phyloP scores from a whole-genome alignment of 2,329 filamentous ascomycete species.

The Ophioceras dolichostomum region DNA sequence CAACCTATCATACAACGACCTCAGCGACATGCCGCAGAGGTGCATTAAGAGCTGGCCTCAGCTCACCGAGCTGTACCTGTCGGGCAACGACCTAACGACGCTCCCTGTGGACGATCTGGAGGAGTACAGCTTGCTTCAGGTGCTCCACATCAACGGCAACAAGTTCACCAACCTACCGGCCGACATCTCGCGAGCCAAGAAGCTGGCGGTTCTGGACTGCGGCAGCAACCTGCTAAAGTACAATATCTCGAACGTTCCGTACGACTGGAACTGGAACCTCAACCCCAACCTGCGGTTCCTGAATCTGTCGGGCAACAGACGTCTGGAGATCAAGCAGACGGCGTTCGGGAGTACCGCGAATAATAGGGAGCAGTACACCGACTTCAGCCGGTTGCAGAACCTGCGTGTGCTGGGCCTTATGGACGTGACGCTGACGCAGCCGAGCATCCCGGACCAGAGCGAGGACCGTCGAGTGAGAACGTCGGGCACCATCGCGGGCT shows the following conservation, averaged over 20 bases:
- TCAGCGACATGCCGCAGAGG: slow-evolving; percentile 83
- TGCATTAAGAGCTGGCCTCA: slow-evolving; percentile 84
- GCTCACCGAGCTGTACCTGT: slow-evolving; percentile 84
- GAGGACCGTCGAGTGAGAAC: slow-evolving; percentile 92
- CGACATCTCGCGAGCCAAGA: slow-evolving; percentile 87
- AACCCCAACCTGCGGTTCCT: slow-evolving; percentile 91
- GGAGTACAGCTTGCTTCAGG: slow-evolving; percentile 74
- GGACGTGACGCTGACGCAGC: slow-evolving; percentile 93
- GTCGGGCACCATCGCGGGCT: slow-evolving; percentile 86
- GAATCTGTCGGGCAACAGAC: slow-evolving; percentile 93
- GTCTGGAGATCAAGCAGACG: slow-evolving; percentile 74
- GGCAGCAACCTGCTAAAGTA: slow-evolving; percentile 94
- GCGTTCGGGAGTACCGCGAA: slow-evolving; percentile 37
- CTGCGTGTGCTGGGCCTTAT: slow-evolving; percentile 85
- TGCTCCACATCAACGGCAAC: slow-evolving; percentile 93
- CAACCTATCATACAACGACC: slow-evolving; percentile 89
- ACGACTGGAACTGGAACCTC: slow-evolving; percentile 99
- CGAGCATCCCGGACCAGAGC: slow-evolving; percentile 86
- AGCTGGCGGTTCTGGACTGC: slow-evolving; percentile 83
- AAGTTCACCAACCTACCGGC: slow-evolving; percentile 95
- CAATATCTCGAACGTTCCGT: slow-evolving; percentile 97
- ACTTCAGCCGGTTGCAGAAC: slow-evolving; percentile 77
- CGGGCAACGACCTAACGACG: slow-evolving; percentile 85
- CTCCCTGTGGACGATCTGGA: slow-evolving; percentile 90
- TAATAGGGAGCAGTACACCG: slow-evolving; percentile 64